A percentile compares a stretch with the other conserved stretches of the same genome.
These are phyloP conservation scores for Eucalyptus decipiens DNA, from an alignment of 345 rosid genomes.

Conservation along the genomic window DNA sequence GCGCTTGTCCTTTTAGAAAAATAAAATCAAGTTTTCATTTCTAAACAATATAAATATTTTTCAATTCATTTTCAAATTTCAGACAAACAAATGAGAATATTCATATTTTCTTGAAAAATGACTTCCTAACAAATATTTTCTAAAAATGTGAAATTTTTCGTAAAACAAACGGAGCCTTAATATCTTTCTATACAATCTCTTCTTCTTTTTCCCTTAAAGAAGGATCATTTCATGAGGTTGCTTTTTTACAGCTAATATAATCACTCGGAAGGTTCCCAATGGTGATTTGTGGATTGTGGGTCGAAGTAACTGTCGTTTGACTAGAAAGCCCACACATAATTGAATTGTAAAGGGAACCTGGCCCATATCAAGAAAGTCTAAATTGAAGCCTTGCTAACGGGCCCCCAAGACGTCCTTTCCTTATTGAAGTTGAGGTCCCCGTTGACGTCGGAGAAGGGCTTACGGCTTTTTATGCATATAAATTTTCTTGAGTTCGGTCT, in stretches of 20 bases:
- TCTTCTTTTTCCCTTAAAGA: neutral
- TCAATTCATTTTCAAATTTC: neutral
- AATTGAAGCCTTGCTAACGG: neutral
- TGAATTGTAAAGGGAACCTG: neutral
- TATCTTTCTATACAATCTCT: neutral
- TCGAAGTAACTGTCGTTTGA: neutral
- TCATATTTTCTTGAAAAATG: neutral
- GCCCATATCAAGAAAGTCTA: neutral
- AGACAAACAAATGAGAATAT: neutral
- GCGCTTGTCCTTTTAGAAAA: fast-evolving
- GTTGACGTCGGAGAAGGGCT: neutral
- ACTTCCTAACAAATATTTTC: neutral
- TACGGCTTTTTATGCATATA: neutral
- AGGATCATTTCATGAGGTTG: neutral
- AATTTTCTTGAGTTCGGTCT: neutral
- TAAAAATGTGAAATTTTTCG: neutral
- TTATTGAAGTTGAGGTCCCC: neutral
- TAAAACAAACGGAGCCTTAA: fast-evolving
- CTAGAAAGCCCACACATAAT: neutral
- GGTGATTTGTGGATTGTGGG: neutral
- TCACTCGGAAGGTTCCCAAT: neutral
- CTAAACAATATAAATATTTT: too few relatives aligned
- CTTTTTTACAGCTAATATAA: neutral
- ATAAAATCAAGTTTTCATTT: too few relatives aligned
- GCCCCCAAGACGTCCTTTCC: neutral